These are phyloP conservation scores for Trypanosomatidae sp. DNA, from an alignment of 208 protist species.

Conservation along the genomic window DNA sequence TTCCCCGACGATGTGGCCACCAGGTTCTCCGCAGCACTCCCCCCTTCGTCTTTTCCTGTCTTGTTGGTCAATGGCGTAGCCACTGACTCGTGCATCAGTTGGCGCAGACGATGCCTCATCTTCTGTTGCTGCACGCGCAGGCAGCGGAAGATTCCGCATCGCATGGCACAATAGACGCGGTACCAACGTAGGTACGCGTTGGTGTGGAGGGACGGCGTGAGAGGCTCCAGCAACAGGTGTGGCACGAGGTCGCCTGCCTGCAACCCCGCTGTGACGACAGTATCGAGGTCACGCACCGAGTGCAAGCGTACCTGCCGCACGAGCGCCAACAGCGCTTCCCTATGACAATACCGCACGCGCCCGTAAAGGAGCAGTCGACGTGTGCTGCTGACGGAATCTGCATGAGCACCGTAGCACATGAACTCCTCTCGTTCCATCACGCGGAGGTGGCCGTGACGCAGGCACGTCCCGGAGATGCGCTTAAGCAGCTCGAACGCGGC, in stretches of 20 bases:
- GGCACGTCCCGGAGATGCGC: slow-evolving; percentile 45
- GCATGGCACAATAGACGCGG: slow-evolving; percentile 64
- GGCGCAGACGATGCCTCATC: slow-evolving; percentile 51
- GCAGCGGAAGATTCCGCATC: slow-evolving; percentile 62
- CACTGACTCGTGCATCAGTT: slow-evolving; percentile 41
- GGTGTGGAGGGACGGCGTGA: slow-evolving; percentile 47
- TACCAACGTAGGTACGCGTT: slow-evolving; percentile 59
- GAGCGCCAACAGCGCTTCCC: slow-evolving; percentile 66
- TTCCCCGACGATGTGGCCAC: not conserved
- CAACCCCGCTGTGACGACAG: slow-evolving; percentile 49
- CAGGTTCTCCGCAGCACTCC: no score
- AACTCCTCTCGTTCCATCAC: slow-evolving; percentile 56
- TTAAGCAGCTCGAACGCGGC: slow-evolving; percentile 48
- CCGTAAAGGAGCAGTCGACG: slow-evolving; percentile 61
- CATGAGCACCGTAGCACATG: slow-evolving; percentile 7
- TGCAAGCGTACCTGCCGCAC: slow-evolving; percentile 67
- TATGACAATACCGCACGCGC: slow-evolving; percentile 53
- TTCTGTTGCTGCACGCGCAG: slow-evolving; percentile 56
- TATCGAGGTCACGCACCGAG: slow-evolving; percentile 64
- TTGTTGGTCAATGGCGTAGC: not conserved
- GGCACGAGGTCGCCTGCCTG: slow-evolving; percentile 70
- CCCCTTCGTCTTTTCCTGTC: no score
- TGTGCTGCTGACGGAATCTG: not conserved
- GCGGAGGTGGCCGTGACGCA: slow-evolving; percentile 45
- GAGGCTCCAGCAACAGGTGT: slow-evolving; percentile 49